A percentile compares a stretch with the other conserved stretches of the same genome.
Evolutionary conservation across 805 yeast species (phyloP).

Genomic region (Zygosaccharomyces rouxii): DNA sequence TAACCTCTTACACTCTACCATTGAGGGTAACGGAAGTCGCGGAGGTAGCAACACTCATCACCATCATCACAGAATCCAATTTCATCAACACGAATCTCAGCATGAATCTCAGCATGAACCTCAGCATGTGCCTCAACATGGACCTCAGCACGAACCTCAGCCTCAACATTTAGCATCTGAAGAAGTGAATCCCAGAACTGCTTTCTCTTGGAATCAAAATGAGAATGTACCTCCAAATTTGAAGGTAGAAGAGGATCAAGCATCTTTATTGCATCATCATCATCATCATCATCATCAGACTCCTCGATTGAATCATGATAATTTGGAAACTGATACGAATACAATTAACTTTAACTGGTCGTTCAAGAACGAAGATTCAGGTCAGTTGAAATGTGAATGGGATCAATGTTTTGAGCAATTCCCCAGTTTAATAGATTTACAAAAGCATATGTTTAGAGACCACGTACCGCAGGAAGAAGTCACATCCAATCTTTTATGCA

Average conservation of each 20-base stretch:
- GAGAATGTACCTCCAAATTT: not conserved
- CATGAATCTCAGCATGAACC: too few relatives aligned
- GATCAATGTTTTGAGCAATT: conserved; percentile 50
- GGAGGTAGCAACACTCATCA: conserved; percentile 23
- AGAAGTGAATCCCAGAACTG: not conserved
- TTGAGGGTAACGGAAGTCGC: conserved; percentile 3
- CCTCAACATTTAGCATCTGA: not conserved
- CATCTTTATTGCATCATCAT: conserved; percentile 7
- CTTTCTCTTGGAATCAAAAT: not conserved
- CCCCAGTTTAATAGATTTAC: conserved; percentile 39
- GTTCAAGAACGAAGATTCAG: conserved; percentile 24
- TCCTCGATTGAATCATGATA: not conserved
- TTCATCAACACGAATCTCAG: conserved; percentile 31
- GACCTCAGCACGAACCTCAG: too few relatives aligned
- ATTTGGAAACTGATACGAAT: conserved; percentile 8
- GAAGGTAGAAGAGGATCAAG: conserved; percentile 5
- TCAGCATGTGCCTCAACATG: too few relatives aligned
- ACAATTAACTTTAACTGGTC: conserved; percentile 44
- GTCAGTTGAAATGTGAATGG: conserved; percentile 58
- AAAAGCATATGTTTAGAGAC: conserved; percentile 49
- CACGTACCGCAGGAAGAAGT: conserved; percentile 37
- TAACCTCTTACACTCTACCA: conserved; percentile 15
- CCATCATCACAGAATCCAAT: conserved; percentile 38
- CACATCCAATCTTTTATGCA: conserved; percentile 42
- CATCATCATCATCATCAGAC: conserved; percentile 5